Evolutionary conservation across 352 stramenopile species (phyloP), one percentile per base, ranked within the genome.

Genomic region (Phytophthora pluvialis): DNA sequence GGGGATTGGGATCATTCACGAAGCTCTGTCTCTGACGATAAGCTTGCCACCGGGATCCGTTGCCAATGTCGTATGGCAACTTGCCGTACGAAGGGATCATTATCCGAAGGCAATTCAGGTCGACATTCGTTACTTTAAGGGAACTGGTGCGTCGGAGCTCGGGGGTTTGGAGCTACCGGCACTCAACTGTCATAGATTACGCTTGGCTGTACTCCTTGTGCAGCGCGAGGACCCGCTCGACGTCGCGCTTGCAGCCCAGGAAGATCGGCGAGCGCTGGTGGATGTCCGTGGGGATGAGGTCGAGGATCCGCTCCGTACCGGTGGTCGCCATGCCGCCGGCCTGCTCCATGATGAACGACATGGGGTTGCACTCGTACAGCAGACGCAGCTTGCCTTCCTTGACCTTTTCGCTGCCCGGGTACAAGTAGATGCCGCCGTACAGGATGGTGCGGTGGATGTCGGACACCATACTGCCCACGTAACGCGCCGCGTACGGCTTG

Each of bases 281-380:
- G 79, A 99, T 99, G 71, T 88, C 58, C 60, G 89, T 94, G 50
- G 97, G 97, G 28, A 96, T 62, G 40, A 99, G 72, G 58, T 99
- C 97, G 33, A 99, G 78, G 28, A 99, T 95, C 40, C 94, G 86
- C 74, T 96, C 78, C 28, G 80, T 91, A 73, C 97, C 97, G 16
- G 97, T 99, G 21, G 94, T 99, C 45, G 97, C 91, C 57, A 98
- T 90, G 46, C 97, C 97, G 55, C 97, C 97, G 54, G 97, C 97
- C 79, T 99, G 90, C 71, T 99, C 97, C 59, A 99, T 97, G 73
- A 99, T 98, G 75, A 99, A 96, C 49, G 97, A 98, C 98, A 99
- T 99, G n/a, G 98, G 97, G 88, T 99, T 99, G 77, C 93, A 97
- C 80, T 99, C 97, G 81, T 99, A 99, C 6, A 99, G 89, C 59